Base-by-base conservation (phyloP, 495 filamentous ascomycete genomes). In the Pseudoneurospora amorphoporcata region DNA sequence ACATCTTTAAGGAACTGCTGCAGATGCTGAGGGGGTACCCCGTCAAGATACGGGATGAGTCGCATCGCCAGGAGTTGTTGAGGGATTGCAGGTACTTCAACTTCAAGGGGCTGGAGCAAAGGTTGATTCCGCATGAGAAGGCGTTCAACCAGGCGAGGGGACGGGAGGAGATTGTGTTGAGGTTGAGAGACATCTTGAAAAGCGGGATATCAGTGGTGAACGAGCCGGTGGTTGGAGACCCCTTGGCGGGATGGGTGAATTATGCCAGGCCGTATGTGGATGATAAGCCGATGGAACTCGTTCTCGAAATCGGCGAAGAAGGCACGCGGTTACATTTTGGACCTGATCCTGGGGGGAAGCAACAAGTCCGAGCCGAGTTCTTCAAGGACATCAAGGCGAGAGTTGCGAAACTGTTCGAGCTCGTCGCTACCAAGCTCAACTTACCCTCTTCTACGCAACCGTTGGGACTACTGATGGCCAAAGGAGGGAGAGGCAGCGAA, bases 61-160 rank as follows among this genome's bases (percentile, higher is more conserved):
- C 87, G 2, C 95, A 99, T 78, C 91, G 95, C 14, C 86, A 87
- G 8, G 88, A 91, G 71, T 86, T 99, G 1, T 84, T 99, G 0
- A 86, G 92, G 19, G 95, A 99, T 79, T 96, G 92, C 78, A 90
- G 92, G 45, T 99, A 97, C 75, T 98, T 94, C 80, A 92, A 97
- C 77, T 90, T 99, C 70, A 94, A 94, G 75, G 94, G 94, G 0
- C 79, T 97, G 0, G 95, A 98, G 80, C 95, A 99, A 81, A 89
- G 88, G 71, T 82, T 99, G 12, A 93, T 98, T 47, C 88, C 92
- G 1, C 91, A 94, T 77, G 80, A 88, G 39, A 92, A 97, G 69
- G 88, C 86, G 68, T 93, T 88, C 82, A 97, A 98, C 73, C 87
- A 90, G 39, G 81, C 86, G 35, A 86, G 89, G 3, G 82, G 85